Conservation (phyloP, 2,329 filamentous ascomycete genomes). For the Myotisia sp. region DNA sequence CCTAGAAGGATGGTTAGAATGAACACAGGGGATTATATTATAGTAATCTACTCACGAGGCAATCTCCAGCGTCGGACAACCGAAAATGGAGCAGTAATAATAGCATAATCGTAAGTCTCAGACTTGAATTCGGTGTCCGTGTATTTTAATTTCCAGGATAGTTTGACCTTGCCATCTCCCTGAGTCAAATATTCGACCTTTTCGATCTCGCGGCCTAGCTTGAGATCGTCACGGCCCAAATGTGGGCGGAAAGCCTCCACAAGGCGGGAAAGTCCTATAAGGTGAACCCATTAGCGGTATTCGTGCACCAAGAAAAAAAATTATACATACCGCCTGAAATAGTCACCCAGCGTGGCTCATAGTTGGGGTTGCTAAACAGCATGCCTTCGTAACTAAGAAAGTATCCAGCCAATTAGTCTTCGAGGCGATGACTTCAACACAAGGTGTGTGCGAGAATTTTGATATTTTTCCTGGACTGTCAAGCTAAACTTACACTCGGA, state of each 20-base stretch:
- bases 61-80: constrained; percentile 27
- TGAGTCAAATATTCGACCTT: constrained; percentile 13
- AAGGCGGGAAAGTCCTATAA: constrained; percentile 24
- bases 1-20: constrained; percentile 21
- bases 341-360: constrained; percentile 13
- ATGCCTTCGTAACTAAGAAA: too few species aligned
- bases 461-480: too few species aligned
- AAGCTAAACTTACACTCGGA: too few species aligned
- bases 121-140: neutral
- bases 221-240: constrained; percentile 17
- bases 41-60: constrained; percentile 15
- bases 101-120: constrained; percentile 24
- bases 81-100: constrained; percentile 27
- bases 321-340: constrained; percentile 23
- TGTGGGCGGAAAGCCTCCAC: constrained; percentile 24
- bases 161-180: constrained; percentile 6
- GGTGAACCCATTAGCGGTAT: constrained; percentile 22
- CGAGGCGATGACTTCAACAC: too few species aligned
- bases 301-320: too few species aligned
- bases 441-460: too few species aligned
- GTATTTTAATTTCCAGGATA: constrained; percentile 1
- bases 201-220: constrained; percentile 16
- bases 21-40: neutral
- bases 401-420: too few species aligned
- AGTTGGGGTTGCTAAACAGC: too few species aligned